phyloP scores from a whole-genome alignment of 2,329 filamentous ascomycete genomes.

The Alternaria triticimaculans region DNA sequence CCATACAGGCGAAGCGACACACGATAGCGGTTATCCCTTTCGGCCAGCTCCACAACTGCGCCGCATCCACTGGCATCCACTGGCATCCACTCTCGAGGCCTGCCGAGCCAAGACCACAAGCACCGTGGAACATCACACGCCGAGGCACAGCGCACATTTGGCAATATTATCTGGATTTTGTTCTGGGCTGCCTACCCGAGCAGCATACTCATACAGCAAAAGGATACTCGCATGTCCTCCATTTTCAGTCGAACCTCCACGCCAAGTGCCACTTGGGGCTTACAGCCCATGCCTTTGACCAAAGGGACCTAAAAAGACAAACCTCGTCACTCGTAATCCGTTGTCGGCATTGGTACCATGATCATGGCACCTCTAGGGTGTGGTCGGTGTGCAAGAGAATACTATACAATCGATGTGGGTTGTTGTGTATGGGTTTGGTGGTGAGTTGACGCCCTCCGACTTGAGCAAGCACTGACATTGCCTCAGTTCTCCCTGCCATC shows the following conservation, averaged over 20 bases:
- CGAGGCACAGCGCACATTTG: not conserved
- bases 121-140: conserved; percentile 8
- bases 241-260: conserved; percentile 7
- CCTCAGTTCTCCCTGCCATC: conserved; percentile 6
- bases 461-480: conserved; percentile 14
- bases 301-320: conserved; percentile 25
- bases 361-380: conserved; percentile 11
- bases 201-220: conserved; percentile 29
- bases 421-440: conserved; percentile 11
- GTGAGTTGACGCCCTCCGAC: conserved; percentile 6
- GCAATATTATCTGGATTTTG: conserved; percentile 18
- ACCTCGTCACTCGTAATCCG: conserved; percentile 32
- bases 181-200: conserved; percentile 8
- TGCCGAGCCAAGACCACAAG: conserved; percentile 2
- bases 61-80: not conserved
- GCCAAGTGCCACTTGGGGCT: conserved; percentile 4
- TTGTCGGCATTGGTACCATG: conserved; percentile 20
- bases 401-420: conserved; percentile 30
- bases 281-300: conserved; percentile 8
- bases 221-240: conserved; percentile 8
- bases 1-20: not conserved
- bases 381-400: conserved; percentile 17
- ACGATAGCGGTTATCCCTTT: not conserved
- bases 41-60: not conserved
- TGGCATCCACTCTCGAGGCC: not conserved